Evolutionary conservation across 1,284 basidiomycete species (phyloP).

Genomic region (Microbotryomycetes sp.): DNA sequence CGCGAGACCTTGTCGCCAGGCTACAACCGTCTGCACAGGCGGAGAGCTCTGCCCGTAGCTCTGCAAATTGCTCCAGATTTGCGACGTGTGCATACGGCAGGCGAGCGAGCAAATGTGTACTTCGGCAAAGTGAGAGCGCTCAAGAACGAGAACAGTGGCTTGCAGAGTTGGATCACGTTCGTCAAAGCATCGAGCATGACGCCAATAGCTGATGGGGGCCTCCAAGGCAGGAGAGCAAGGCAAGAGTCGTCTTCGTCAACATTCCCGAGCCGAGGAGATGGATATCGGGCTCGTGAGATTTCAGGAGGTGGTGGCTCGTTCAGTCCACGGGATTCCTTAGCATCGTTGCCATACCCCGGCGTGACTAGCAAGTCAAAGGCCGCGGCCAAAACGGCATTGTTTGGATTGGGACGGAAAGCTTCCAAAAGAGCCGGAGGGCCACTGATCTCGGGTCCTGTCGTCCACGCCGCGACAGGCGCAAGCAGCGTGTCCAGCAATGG

Average conservation of each 20-base stretch:
- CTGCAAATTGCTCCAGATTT: not conserved
- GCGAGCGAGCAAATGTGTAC: not conserved
- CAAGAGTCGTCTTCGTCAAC: not conserved
- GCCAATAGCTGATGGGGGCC: not conserved
- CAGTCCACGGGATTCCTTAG: not conserved
- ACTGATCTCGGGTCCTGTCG: not conserved
- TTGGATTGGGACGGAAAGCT: not conserved
- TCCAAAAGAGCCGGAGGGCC: not conserved
- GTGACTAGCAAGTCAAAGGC: not conserved
- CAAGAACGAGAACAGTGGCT: not conserved
- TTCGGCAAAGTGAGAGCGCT: not conserved
- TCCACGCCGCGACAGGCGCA: not conserved
- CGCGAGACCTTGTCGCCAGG: not conserved
- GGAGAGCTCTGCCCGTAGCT: not conserved
- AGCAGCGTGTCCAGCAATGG: not conserved
- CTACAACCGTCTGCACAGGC: not conserved
- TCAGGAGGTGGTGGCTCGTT: not conserved
- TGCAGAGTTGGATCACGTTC: not conserved
- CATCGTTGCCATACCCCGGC: not conserved
- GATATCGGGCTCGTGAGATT: not conserved
- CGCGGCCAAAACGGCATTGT: not conserved
- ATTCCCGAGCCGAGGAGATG: not conserved
- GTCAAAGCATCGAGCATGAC: not conserved
- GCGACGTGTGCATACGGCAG: not conserved
- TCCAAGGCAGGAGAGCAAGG: not conserved